Conservation (phyloP, 148 eudicot genomes). For the Talinum fruticosum region DNA sequence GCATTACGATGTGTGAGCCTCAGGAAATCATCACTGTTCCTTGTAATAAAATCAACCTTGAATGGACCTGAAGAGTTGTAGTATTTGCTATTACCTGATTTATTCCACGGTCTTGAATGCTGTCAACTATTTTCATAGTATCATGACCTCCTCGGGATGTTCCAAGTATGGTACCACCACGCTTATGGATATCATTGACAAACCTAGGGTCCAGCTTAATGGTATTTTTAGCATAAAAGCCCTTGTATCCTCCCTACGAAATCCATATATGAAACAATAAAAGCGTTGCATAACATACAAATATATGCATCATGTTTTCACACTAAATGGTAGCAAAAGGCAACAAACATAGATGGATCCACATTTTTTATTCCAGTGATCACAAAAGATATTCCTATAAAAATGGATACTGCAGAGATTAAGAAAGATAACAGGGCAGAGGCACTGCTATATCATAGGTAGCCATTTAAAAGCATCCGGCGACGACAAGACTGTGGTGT, state of each 20-base stretch:
- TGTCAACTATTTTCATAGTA: slow-evolving; percentile 81
- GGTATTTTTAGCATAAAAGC: slow-evolving; percentile 82
- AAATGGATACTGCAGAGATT: background rate
- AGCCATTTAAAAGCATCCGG: background rate
- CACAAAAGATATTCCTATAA: background rate
- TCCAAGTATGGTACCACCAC: slow-evolving; percentile 86
- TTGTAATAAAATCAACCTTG: slow-evolving; percentile 1
- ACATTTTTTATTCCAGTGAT: background rate
- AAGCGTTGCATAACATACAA: background rate
- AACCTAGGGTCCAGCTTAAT: slow-evolving; percentile 61
- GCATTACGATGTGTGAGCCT: slow-evolving; percentile 16
- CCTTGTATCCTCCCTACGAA: slow-evolving; percentile 82
- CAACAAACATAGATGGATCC: background rate
- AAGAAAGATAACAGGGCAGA: background rate
- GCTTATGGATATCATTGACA: slow-evolving; percentile 87
- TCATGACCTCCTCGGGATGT: slow-evolving; percentile 97
- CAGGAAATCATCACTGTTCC: background rate
- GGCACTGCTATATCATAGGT: background rate
- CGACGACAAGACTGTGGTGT: background rate
- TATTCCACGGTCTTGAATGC: slow-evolving; percentile 93
- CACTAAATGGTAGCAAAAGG: background rate
- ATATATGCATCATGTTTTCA: background rate
- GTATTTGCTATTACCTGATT: slow-evolving; percentile 51
- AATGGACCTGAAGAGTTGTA: background rate
- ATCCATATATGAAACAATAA: slow-evolving; percentile 1